A percentile compares a stretch with the other conserved stretches of the same genome.
phyloP scores from a whole-genome alignment of 2,329 filamentous ascomycete species.

The Akanthomyces lecanii region DNA sequence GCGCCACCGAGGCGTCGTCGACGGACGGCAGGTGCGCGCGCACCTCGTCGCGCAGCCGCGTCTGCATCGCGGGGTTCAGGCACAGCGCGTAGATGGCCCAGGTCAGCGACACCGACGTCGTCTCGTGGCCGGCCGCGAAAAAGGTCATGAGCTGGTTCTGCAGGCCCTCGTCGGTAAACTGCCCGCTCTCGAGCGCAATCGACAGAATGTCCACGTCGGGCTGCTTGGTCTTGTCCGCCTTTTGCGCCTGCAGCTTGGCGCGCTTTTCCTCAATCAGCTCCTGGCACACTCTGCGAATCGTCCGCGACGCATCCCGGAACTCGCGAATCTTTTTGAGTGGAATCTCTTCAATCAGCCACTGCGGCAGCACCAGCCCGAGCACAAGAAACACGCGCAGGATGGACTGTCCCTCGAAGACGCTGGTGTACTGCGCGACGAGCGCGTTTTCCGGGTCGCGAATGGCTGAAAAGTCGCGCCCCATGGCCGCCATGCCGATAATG shows the following conservation, averaged over 20 bases:
- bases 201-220: conserved; percentile 71
- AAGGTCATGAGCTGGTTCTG: conserved; percentile 90
- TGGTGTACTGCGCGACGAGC: conserved; percentile 54
- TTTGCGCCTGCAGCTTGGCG: conserved; percentile 38
- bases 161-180: conserved; percentile 74
- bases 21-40: conserved; percentile 53
- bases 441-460: conserved; percentile 56
- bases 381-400: conserved; percentile 47
- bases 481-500: conserved; percentile 68
- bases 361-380: conserved; percentile 58
- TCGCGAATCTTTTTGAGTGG: conserved; percentile 70
- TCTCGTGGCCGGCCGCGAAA: conserved; percentile 77
- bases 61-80: conserved; percentile 60
- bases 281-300: conserved; percentile 62
- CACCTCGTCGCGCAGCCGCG: conserved; percentile 64
- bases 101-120: conserved; percentile 69
- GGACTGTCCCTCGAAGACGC: conserved; percentile 49
- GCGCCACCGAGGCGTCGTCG: conserved; percentile 23
- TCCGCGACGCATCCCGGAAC: conserved; percentile 49
- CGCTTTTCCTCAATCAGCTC: conserved; percentile 70
- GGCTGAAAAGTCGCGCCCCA: conserved; percentile 67
- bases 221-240: conserved; percentile 32
- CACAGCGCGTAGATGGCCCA: conserved; percentile 71
- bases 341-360: conserved; percentile 56
- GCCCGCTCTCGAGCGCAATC: conserved; percentile 71